Percentiles rank a stretch among this genome's conserved stretches.
phyloP scores from a whole-genome alignment of 2,329 filamentous ascomycete genomes.

The Fusarium lateritium region DNA sequence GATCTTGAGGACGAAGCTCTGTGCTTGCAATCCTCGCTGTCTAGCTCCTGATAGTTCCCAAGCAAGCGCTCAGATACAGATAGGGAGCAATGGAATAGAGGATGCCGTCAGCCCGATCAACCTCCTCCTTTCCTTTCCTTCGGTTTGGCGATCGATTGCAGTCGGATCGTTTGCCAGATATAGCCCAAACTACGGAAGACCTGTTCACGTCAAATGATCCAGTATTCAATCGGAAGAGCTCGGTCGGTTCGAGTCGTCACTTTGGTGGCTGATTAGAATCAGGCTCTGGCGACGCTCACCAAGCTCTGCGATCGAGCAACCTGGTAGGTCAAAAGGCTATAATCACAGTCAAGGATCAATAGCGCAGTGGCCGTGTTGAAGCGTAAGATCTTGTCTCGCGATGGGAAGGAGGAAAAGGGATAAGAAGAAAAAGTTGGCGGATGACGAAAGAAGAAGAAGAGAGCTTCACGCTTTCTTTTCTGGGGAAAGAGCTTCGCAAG shows the following conservation, averaged over 20 bases:
- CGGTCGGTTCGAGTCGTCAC: conserved; percentile 6
- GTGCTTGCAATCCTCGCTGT: conserved; percentile 64
- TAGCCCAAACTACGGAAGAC: conserved; percentile 8
- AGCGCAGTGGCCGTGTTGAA: not conserved
- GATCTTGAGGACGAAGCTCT: conserved; percentile 74
- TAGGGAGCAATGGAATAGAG: conserved; percentile 33
- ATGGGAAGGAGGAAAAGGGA: not conserved
- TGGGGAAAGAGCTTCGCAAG: conserved; percentile 45
- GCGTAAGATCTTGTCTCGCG: not conserved
- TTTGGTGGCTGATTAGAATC: conserved; percentile 12
- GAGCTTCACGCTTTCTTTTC: conserved; percentile 40
- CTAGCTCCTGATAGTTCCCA: conserved; percentile 31
- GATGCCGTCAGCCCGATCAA: conserved; percentile 41
- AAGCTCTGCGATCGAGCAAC: conserved; percentile 16
- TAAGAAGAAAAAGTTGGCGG: conserved; percentile 8
- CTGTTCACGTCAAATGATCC: not conserved
- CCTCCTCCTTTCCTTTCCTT: conserved; percentile 42
- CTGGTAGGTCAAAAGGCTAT: not conserved
- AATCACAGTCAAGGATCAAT: conserved; percentile 1
- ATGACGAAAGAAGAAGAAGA: conserved; percentile 21
- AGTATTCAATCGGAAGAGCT: conserved; percentile 2
- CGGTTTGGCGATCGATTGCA: conserved; percentile 30
- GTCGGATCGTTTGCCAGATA: conserved; percentile 11
- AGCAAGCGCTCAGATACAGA: conserved; percentile 45
- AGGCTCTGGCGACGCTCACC: conserved; percentile 19